Evolutionary conservation across 805 yeast genomes (phyloP).

Genomic region (Lipomyces sp.): DNA sequence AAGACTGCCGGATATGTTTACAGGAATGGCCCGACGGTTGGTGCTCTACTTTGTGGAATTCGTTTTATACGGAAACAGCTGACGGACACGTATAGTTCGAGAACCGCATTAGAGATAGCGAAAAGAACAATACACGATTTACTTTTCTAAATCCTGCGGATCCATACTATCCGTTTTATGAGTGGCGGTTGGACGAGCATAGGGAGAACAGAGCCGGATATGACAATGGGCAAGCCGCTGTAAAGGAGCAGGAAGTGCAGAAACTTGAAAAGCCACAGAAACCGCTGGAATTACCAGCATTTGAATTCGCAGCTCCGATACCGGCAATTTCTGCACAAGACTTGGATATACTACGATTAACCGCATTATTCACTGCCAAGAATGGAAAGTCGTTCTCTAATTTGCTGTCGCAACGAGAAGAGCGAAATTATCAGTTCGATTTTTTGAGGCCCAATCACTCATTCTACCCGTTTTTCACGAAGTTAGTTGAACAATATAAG

Average conservation of each 20-base stretch:
- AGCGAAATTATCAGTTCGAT: slow-evolving; percentile 60
- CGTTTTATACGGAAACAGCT: background rate
- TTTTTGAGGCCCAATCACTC: slow-evolving; percentile 68
- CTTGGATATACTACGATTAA: slow-evolving; percentile 67
- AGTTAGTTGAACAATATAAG: slow-evolving; percentile 62
- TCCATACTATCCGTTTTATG: slow-evolving; percentile 63
- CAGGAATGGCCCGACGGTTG: slow-evolving; percentile 61
- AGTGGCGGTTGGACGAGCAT: slow-evolving; percentile 50
- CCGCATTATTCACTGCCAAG: slow-evolving; percentile 70
- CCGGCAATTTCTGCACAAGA: slow-evolving; percentile 63
- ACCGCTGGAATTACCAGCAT: slow-evolving; percentile 41
- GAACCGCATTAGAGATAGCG: slow-evolving; percentile 55
- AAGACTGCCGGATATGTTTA: slow-evolving; percentile 74
- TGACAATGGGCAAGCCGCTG: slow-evolving; percentile 7
- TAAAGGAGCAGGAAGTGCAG: background rate
- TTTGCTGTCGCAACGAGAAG: slow-evolving; percentile 46
- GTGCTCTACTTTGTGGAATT: slow-evolving; percentile 4
- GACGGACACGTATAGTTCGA: slow-evolving; percentile 53
- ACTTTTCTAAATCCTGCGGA: slow-evolving; percentile 63
- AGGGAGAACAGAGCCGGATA: slow-evolving; percentile 41
- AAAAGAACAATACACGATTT: slow-evolving; percentile 59
- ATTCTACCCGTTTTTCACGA: slow-evolving; percentile 56
- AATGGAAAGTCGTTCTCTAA: slow-evolving; percentile 58
- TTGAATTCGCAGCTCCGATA: slow-evolving; percentile 43
- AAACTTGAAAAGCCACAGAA: slow-evolving; percentile 18